A percentile compares a stretch with the other conserved stretches of the same genome.
These are phyloP conservation scores for Blastobotrys persicus DNA, from an alignment of 1,139 yeast species.

Conservation along the genomic window DNA sequence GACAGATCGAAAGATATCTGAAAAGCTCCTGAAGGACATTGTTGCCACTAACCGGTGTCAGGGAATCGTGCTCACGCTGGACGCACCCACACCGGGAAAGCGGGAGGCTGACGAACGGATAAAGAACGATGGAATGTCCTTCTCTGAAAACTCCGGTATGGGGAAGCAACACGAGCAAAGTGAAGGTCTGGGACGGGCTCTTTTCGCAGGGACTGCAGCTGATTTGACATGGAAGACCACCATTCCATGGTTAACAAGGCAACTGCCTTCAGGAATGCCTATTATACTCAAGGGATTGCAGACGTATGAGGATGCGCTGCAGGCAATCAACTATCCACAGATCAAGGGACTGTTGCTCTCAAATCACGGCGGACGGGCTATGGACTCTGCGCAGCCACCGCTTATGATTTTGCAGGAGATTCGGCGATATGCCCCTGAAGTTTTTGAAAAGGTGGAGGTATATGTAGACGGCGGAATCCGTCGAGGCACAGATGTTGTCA, in stretches of 20 bases:
- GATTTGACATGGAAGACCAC: slow-evolving; percentile 46
- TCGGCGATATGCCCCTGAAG: slow-evolving; percentile 42
- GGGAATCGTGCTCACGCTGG: slow-evolving; percentile 77
- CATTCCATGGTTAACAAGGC: slow-evolving; percentile 43
- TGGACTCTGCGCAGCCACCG: slow-evolving; percentile 50
- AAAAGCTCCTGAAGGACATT: slow-evolving; percentile 55
- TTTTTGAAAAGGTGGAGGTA: slow-evolving; percentile 44
- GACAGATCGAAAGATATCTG: slow-evolving; percentile 53
- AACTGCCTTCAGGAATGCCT: slow-evolving; percentile 35
- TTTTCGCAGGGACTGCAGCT: slow-evolving; percentile 53
- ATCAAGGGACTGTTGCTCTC: slow-evolving; percentile 52
- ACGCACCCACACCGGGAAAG: slow-evolving; percentile 83
- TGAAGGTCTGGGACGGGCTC: slow-evolving; percentile 40
- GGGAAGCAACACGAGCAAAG: slow-evolving; percentile 28
- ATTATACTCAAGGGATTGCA: slow-evolving; percentile 53
- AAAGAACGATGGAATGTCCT: slow-evolving; percentile 45
- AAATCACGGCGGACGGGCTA: slow-evolving; percentile 57
- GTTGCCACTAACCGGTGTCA: slow-evolving; percentile 42
- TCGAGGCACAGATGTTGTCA: slow-evolving; percentile 53
- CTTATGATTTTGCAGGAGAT: slow-evolving; percentile 50
- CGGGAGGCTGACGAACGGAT: slow-evolving; percentile 58
- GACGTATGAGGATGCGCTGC: slow-evolving; percentile 50
- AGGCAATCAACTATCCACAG: slow-evolving; percentile 43
- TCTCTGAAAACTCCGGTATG: slow-evolving; percentile 31
- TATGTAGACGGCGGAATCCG: slow-evolving; percentile 57